Percentiles rank a stretch among this genome's conserved stretches.
phyloP scores from a whole-genome alignment of 139 green algal species.

The Pedinophyceae sp. region DNA sequence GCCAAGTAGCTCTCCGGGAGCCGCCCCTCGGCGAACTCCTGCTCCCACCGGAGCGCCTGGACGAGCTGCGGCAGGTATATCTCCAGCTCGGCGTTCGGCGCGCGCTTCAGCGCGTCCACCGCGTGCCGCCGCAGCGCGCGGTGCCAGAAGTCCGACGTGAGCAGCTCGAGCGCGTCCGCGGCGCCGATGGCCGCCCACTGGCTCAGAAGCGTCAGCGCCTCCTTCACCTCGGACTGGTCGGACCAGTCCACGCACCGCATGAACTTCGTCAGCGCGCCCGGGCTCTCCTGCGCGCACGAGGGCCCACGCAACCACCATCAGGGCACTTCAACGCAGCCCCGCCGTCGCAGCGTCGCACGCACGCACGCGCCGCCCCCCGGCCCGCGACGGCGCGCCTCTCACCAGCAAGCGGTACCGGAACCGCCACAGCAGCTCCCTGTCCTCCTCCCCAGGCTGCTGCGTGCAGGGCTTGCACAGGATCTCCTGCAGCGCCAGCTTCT shows the following conservation, averaged over 20 bases:
- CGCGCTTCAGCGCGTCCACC: slow-evolving; percentile 20
- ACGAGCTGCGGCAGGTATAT: slow-evolving; percentile 42
- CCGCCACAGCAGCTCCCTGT: slow-evolving; percentile 66
- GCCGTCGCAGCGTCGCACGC: slow-evolving; percentile 15
- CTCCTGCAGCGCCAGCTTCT: too few relatives aligned
- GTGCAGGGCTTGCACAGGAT: background rate
- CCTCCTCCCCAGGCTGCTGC: too few relatives aligned
- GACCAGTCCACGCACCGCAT: slow-evolving; percentile 77
- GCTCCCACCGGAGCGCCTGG: slow-evolving; percentile 1
- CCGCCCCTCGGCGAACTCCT: background rate
- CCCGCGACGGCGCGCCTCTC: slow-evolving; percentile 3
- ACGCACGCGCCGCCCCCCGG: slow-evolving; percentile 14
- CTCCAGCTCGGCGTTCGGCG: slow-evolving; percentile 37
- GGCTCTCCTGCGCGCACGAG: slow-evolving; percentile 20
- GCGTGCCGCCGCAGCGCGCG: slow-evolving; percentile 41
- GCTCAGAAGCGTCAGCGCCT: slow-evolving; percentile 68
- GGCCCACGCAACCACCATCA: background rate
- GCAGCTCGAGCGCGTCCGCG: slow-evolving; percentile 83
- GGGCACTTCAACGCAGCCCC: too few relatives aligned
- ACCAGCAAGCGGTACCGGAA: slow-evolving; percentile 55
- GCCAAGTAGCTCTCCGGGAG: too few relatives aligned
- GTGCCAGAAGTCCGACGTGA: slow-evolving; percentile 69
- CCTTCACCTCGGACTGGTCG: slow-evolving; percentile 55
- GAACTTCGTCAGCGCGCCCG: slow-evolving; percentile 71
- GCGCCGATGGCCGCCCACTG: slow-evolving; percentile 69